A percentile compares a stretch with the other conserved stretches of the same genome.
phyloP scores from a whole-genome alignment of 768 basidiomycete species.

The Jaapia argillacea region DNA sequence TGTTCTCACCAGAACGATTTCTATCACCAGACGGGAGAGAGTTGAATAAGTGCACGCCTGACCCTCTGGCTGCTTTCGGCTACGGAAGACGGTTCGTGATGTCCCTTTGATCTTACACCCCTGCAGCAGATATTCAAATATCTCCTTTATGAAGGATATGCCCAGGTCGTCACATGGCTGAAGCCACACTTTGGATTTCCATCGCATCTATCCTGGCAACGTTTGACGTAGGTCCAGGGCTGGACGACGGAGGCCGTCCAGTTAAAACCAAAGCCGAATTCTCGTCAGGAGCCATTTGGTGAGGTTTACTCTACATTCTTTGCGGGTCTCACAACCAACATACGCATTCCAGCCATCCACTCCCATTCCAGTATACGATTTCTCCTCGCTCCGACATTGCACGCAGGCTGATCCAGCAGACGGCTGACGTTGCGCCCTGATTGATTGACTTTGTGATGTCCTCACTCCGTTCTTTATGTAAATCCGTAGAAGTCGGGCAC shows the following conservation, averaged over 20 bases:
- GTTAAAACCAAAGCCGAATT: neutral
- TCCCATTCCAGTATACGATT: neutral
- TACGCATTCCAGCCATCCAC: neutral
- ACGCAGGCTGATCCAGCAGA: neutral
- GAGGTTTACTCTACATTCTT: neutral
- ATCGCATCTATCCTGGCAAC: conserved; percentile 7
- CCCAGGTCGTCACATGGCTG: conserved; percentile 8
- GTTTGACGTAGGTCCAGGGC: conserved; percentile 5
- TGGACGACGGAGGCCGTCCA: conserved; percentile 3
- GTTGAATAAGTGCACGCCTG: neutral
- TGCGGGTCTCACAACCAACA: neutral
- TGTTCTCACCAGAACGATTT: neutral
- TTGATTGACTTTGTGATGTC: neutral
- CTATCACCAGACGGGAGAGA: neutral
- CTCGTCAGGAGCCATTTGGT: neutral
- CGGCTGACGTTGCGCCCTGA: neutral
- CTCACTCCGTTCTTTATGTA: neutral
- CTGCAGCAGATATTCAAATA: no score
- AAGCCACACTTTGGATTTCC: conserved; percentile 4
- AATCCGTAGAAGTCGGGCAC: neutral
- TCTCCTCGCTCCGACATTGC: neutral
- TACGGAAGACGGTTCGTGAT: neutral
- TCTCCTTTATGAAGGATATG: conserved; percentile 6
- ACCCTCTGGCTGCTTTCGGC: neutral
- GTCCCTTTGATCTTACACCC: no score